Base-by-base conservation (phyloP, 169 alveolate genomes). In the Plasmodium malariae region DNA sequence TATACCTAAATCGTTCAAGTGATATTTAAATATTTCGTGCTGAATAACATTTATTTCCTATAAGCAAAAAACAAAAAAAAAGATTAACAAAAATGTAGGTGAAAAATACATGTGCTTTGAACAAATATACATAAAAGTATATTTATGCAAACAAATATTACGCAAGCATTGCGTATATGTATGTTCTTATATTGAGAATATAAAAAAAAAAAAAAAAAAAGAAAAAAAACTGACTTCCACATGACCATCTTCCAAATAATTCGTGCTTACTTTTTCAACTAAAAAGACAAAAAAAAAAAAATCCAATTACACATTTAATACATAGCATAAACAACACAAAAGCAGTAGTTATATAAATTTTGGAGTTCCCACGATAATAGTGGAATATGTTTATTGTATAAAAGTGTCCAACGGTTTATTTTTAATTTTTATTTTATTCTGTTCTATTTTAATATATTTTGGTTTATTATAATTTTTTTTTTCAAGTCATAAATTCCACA, bases 251-350 rank as follows among this genome's bases (percentile, higher is more conserved):
- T 78, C 89, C 37, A 78, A 40, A 45, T 60, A 78, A 78, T 78
- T 62, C 19, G 78, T 78, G 28, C 89, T 78, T 45, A 78, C 26
- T 26, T 78, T 49, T 68, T 78, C 89, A 63, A 78, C 89, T 78
- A 54, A 30, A 51, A 36, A 51, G 54, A 43, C 30, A 34, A 17
- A 34, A 37, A 67, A 67, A 34, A 67, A 67, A 36, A 67, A 67
- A n/a, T n/a, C n/a, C n/a, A 51, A 51, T 7, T 26, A 60, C 5
- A 5, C 30, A 55, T 55, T 7, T 28, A 55, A 55, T 17, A 55
- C 26, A 21, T 14, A 3, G 21, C 30, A 71, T 71, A 36, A 32
- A 49, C 55, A 32, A 36, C 36, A 32, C 17, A 43, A 24, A 70
- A 17, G n/a, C n/a, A 45, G 7, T 69, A 19, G 57, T n/a, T 65